Conservation (phyloP, 306 rosid genomes). For the Prunus davidiana region DNA sequence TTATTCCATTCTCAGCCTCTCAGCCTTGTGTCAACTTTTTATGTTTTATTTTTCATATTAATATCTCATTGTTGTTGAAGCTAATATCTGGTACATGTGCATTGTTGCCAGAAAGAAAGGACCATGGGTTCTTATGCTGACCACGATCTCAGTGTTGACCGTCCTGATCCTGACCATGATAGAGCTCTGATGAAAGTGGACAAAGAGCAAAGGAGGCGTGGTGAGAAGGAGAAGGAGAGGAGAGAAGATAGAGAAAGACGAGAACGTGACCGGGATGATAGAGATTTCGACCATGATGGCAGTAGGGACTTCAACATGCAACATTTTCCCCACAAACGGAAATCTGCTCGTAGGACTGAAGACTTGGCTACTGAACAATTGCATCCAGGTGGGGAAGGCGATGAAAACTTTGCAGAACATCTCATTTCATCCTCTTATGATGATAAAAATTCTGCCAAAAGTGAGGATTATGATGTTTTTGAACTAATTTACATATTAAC, state of each 20-base stretch:
- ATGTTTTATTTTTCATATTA: constrained; percentile 21
- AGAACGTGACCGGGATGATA: constrained; percentile 69
- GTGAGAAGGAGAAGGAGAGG: constrained; percentile 83
- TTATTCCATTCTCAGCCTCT: constrained; percentile 9
- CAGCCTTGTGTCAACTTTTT: not conserved
- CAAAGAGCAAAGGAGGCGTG: constrained; percentile 76
- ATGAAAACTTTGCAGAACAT: constrained; percentile 62
- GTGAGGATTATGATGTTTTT: constrained; percentile 47
- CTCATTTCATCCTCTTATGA: constrained; percentile 66
- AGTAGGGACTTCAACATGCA: constrained; percentile 59
- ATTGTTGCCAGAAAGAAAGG: constrained; percentile 69
- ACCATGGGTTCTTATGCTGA: constrained; percentile 59
- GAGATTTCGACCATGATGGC: constrained; percentile 76
- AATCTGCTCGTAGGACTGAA: constrained; percentile 59
- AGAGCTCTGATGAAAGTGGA: constrained; percentile 58
- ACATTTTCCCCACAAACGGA: constrained; percentile 60
- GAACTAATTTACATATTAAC: not conserved
- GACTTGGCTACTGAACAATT: constrained; percentile 68
- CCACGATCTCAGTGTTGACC: constrained; percentile 83
- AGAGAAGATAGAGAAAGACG: constrained; percentile 83
- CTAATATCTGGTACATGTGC: constrained; percentile 30
- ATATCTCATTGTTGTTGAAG: constrained; percentile 6
- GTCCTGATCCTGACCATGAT: constrained; percentile 79
- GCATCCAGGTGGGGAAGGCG: constrained; percentile 63
- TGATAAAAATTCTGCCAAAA: constrained; percentile 69